A percentile compares a stretch with the other conserved stretches of the same genome.
These are phyloP conservation scores for Gastrolobium villosum DNA, from an alignment of 306 rosid species.

Conservation along the genomic window DNA sequence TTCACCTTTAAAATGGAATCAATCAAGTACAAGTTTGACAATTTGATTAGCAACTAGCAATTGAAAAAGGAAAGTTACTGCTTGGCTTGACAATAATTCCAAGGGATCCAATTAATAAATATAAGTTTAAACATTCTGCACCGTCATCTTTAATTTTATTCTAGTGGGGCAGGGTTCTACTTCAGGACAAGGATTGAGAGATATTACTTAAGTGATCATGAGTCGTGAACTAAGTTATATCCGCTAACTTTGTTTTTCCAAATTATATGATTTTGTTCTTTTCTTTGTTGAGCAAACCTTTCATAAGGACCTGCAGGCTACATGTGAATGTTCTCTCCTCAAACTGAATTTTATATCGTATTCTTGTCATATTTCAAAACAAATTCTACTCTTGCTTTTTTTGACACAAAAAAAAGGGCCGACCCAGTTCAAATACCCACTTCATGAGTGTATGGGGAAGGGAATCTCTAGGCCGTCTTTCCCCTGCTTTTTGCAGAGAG, in stretches of 20 bases:
- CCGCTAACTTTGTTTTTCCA: no score
- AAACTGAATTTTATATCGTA: no score
- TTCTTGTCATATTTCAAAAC: background rate
- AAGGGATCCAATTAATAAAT: slow-evolving; percentile 31
- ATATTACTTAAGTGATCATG: no score
- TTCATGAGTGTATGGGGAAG: no score
- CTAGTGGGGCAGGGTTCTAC: slow-evolving; percentile 35
- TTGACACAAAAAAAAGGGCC: no score
- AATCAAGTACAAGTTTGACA: slow-evolving; percentile 39
- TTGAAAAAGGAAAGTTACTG: background rate
- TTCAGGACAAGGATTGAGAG: background rate
- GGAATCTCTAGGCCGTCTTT: no score
- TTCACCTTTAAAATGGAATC: background rate
- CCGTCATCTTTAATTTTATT: background rate
- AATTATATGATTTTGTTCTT: no score
- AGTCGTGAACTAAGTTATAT: no score
- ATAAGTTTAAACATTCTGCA: slow-evolving; percentile 38
- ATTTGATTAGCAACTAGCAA: background rate
- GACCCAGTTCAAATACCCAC: no score
- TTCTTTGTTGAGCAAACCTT: background rate
- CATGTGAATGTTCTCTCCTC: background rate
- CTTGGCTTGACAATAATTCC: slow-evolving; percentile 30
- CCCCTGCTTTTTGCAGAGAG: no score
- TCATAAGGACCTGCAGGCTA: background rate
- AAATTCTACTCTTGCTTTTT: background rate